These are phyloP conservation scores for Beauveria bassiana DNA, from an alignment of 2,329 filamentous ascomycete genomes.

Conservation along the genomic window DNA sequence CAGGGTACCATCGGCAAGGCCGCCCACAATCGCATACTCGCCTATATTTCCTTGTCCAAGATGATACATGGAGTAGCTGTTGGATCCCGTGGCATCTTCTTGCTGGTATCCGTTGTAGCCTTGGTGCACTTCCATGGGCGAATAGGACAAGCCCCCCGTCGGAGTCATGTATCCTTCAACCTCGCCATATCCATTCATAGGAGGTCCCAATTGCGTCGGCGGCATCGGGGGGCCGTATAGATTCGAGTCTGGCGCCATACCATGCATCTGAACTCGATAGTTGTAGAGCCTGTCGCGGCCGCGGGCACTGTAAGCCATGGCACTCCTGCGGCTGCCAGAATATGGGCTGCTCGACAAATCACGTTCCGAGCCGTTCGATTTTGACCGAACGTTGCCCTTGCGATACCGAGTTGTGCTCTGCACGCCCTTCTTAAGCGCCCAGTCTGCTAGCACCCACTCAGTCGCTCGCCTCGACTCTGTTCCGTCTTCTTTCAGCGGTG, in stretches of 20 bases:
- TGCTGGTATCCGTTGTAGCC: neutral
- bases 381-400: constrained; percentile 20
- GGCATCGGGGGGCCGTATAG: neutral
- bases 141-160: neutral
- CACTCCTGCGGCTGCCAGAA: neutral
- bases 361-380: neutral
- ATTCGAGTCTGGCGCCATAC: neutral
- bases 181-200: neutral
- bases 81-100: neutral
- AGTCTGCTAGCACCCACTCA: constrained; percentile 69
- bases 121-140: neutral
- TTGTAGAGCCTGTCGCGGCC: neutral
- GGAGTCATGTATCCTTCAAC: constrained; percentile 1
- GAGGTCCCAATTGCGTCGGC: neutral
- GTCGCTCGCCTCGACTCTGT: constrained; percentile 47
- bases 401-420: constrained; percentile 80
- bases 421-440: constrained; percentile 63
- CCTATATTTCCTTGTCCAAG: neutral
- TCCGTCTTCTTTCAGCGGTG: constrained; percentile 31
- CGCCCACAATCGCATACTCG: neutral
- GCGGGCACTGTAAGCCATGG: neutral
- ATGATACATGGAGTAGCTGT: neutral
- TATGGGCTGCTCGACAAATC: neutral
- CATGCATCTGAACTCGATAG: neutral
- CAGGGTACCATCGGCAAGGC: neutral